phyloP scores from a whole-genome alignment of 1,284 basidiomycete genomes.

The Meira miltonrushii region DNA sequence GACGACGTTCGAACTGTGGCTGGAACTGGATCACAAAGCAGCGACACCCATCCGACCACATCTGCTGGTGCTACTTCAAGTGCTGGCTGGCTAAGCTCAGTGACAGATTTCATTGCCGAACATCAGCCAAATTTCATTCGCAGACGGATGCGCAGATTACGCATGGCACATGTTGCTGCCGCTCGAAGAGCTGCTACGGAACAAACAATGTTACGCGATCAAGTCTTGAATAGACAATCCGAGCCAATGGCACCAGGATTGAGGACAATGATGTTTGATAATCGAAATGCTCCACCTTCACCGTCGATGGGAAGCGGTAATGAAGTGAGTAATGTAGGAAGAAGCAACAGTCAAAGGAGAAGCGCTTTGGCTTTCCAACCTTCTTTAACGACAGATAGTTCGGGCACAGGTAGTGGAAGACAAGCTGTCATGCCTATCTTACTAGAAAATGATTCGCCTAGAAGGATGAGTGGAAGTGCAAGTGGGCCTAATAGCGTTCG shows the following conservation, averaged over 20 bases:
- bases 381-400: not conserved
- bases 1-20: constrained; percentile 32
- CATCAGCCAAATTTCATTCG: constrained; percentile 41
- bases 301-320: constrained; percentile 9
- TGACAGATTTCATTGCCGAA: constrained; percentile 26
- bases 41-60: constrained; percentile 35
- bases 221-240: constrained; percentile 33
- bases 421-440: not conserved
- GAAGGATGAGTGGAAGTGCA: not conserved
- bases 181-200: constrained; percentile 36
- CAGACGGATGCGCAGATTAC: constrained; percentile 34
- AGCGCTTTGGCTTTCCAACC: not conserved
- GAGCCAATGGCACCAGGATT: constrained; percentile 24
- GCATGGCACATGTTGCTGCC: constrained; percentile 39
- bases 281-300: not conserved
- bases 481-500: not conserved
- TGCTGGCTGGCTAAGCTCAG: constrained; percentile 25
- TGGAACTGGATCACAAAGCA: constrained; percentile 21
- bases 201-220: constrained; percentile 37
- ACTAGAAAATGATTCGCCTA: not conserved
- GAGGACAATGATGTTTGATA: constrained; percentile 39
- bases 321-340: constrained; percentile 11
- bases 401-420: not conserved
- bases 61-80: constrained; percentile 14
- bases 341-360: not conserved